Base-by-base conservation (phyloP, 495 filamentous ascomycete genomes). In the Elasticomyces elasticus region DNA sequence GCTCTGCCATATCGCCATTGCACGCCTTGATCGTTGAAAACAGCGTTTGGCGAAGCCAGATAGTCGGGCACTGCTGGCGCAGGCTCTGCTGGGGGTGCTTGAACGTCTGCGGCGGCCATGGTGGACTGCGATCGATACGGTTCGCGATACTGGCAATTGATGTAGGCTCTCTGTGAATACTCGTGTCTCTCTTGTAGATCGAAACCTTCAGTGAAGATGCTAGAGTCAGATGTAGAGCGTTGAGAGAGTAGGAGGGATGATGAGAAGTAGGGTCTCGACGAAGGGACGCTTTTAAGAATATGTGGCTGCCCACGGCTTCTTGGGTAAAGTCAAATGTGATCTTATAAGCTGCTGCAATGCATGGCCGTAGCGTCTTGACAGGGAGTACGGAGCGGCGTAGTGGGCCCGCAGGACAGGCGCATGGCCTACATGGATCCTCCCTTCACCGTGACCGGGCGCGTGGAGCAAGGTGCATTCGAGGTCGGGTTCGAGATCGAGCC, bases 1-100 rank as follows among this genome's bases (percentile, higher is more conserved):
- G 77, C 68, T 35, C 60, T 66, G 10, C 77, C 77, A 66, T 82
- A 75, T 37, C 81, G 70, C 81, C 81, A 85, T 15, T 71, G 67
- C 7, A 72, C 74, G 0, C 64, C 61, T 17, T 49, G 47, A 61
- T 84, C 80, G 42, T 72, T 74, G 41, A 81, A 64, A 30, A 81
- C 78, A 10, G 79, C 79, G 61, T 83, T 74, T 10, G 76, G 71
- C 55, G 82, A 74, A 5, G 75, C 66, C 41, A 83, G 67, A 56
- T 82, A 83, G 64, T 85, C 81, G 10, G 80, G 80, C 35, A 79
- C 62, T 9, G 56, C 64, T 7, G 68, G 64, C 1, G 66, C 54
- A 7, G 62, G 48, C 27, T 68, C 64, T 17, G 58, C 58, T n/a
- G 59, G 52, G 7, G 55, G 49, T n/a, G 50, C 27, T 27, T 60